Evolutionary conservation across 2,329 filamentous ascomycete species (phyloP).

Genomic region (Pseudonectria foliicola): DNA sequence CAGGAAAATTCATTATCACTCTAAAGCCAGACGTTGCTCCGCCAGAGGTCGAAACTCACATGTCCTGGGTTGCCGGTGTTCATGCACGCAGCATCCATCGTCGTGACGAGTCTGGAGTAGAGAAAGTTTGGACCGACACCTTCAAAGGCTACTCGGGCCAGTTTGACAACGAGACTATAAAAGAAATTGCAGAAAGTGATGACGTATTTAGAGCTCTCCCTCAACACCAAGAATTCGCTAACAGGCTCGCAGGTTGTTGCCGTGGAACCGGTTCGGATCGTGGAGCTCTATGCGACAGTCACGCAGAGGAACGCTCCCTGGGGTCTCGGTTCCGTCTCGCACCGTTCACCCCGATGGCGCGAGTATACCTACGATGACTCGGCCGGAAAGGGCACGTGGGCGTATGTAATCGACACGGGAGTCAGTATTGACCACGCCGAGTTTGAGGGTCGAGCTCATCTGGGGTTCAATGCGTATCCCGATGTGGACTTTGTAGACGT

Average conservation of each 20-base stretch:
- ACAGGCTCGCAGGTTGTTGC: constrained; percentile 22
- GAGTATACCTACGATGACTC: constrained; percentile 35
- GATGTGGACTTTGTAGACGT: constrained; percentile 27
- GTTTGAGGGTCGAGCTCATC: constrained; percentile 36
- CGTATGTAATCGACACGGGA: constrained; percentile 51
- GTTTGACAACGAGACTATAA: constrained; percentile 35
- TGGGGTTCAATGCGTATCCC: constrained; percentile 29
- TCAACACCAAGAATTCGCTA: background rate
- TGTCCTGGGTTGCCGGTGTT: constrained; percentile 25
- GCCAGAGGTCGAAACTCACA: constrained; percentile 27
- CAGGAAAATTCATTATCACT: constrained; percentile 40
- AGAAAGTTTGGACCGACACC: constrained; percentile 25
- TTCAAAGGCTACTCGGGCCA: constrained; percentile 37
- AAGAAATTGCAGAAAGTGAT: constrained; percentile 30
- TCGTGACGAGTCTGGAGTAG: constrained; percentile 26
- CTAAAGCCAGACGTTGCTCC: constrained; percentile 30
- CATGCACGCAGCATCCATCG: constrained; percentile 26
- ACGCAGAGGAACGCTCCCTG: constrained; percentile 33
- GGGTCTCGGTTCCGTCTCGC: constrained; percentile 40
- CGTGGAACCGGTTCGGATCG: constrained; percentile 26
- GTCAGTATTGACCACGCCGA: constrained; percentile 39
- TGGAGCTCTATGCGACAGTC: constrained; percentile 22
- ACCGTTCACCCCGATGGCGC: constrained; percentile 24
- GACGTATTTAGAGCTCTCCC: constrained; percentile 28
- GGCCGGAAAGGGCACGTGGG: constrained; percentile 35